Percentiles rank a stretch among this genome's conserved stretches.
phyloP scores from a whole-genome alignment of 2,329 filamentous ascomycete genomes.

The Aureobasidium sp. region DNA sequence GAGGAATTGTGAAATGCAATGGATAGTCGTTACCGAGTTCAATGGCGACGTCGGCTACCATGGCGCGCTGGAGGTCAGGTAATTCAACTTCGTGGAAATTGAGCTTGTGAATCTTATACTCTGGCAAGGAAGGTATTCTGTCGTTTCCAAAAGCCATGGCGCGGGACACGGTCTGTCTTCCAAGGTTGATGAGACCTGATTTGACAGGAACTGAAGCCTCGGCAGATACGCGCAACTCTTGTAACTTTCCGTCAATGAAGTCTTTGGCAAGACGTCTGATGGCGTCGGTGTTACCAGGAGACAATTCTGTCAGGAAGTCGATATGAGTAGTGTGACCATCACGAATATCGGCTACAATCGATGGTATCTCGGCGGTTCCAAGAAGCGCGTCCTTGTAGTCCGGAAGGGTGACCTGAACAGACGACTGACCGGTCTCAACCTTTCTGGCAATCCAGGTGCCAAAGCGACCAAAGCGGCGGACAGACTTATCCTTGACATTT shows the following conservation, averaged over 20 bases:
- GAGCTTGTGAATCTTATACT: slow-evolving; percentile 74
- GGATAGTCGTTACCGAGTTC: slow-evolving; percentile 70
- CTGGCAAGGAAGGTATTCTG: slow-evolving; percentile 69
- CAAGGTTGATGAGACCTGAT: slow-evolving; percentile 72
- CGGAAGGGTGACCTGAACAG: slow-evolving; percentile 71
- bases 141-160: slow-evolving; percentile 66
- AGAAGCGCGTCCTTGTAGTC: slow-evolving; percentile 72
- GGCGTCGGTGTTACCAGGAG: slow-evolving; percentile 67
- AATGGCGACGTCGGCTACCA: slow-evolving; percentile 74
- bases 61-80: slow-evolving; percentile 52
- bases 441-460: slow-evolving; percentile 74
- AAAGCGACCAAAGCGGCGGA: slow-evolving; percentile 68
- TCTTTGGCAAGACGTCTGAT: slow-evolving; percentile 78
- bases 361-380: slow-evolving; percentile 69
- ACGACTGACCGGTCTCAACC: slow-evolving; percentile 65
- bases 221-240: slow-evolving; percentile 63
- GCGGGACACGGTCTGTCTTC: slow-evolving; percentile 68
- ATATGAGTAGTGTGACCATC: slow-evolving; percentile 71
- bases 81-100: slow-evolving; percentile 66
- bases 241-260: slow-evolving; percentile 75
- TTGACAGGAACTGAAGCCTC: slow-evolving; percentile 67
- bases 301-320: slow-evolving; percentile 70
- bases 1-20: slow-evolving; percentile 66
- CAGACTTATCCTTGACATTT: slow-evolving; percentile 62
- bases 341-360: slow-evolving; percentile 66